Percentiles rank a stretch among this genome's conserved stretches.
These are phyloP conservation scores for Fusarium tanahbumbuense DNA, from an alignment of 2,329 filamentous ascomycete species.

Conservation along the genomic window DNA sequence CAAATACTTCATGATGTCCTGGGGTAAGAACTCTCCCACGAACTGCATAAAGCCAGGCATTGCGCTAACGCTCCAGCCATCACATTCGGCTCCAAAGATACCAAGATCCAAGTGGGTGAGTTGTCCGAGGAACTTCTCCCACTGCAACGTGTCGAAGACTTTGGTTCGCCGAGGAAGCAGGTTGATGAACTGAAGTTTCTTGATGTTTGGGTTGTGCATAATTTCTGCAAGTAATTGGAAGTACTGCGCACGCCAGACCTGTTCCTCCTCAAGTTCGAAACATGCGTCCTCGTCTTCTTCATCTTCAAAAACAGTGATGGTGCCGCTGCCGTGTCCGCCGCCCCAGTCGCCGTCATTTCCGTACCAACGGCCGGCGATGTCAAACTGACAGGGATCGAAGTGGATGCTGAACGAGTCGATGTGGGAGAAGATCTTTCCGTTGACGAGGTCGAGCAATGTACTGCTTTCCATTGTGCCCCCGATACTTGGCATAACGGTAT, in stretches of 20 bases:
- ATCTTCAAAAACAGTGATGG: background rate
- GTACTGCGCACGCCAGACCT: accelerated
- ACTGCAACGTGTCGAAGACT: background rate
- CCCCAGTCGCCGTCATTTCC: background rate
- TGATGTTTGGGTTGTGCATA: background rate
- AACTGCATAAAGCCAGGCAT: accelerated
- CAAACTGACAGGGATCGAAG: background rate
- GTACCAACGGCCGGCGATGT: background rate
- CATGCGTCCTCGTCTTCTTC: accelerated
- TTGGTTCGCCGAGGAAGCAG: no score
- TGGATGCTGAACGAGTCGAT: background rate
- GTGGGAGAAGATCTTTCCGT: background rate
- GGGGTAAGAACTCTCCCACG: accelerated
- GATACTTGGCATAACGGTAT: background rate
- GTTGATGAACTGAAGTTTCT: accelerated
- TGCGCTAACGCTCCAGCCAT: accelerated
- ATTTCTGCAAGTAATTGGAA: accelerated
- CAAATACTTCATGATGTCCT: background rate
- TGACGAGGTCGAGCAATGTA: accelerated
- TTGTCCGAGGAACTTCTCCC: background rate
- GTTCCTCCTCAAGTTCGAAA: accelerated
- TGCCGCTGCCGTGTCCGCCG: background rate
- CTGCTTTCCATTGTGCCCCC: accelerated
- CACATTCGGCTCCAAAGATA: background rate
- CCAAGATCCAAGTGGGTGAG: background rate